These are phyloP conservation scores for Diplodia mutila DNA, from an alignment of 2,329 filamentous ascomycete genomes.

Conservation along the genomic window DNA sequence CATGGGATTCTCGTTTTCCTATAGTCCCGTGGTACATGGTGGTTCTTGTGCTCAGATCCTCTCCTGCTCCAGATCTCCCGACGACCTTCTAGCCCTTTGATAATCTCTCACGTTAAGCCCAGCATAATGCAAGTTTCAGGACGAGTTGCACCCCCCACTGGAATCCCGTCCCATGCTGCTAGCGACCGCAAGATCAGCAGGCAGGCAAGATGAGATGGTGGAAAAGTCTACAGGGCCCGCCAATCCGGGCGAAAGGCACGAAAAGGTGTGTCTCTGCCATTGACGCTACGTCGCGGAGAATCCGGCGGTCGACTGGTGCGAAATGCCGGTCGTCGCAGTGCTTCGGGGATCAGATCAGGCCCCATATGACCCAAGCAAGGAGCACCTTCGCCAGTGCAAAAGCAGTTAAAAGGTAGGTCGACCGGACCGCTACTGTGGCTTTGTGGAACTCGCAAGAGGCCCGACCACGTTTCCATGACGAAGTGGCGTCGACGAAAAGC, in stretches of 20 bases:
- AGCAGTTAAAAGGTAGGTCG: constrained; percentile 1
- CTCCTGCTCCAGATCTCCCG: neutral
- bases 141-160: neutral
- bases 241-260: constrained; percentile 2
- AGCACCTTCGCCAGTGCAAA: constrained; percentile 1
- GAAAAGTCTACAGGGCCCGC: constrained; percentile 6
- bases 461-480: constrained; percentile 23
- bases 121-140: constrained; percentile 8
- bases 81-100: neutral
- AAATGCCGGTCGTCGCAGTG: constrained; percentile 10
- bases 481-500: constrained; percentile 14
- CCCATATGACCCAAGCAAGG: constrained; percentile 10
- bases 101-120: neutral
- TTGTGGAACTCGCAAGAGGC: constrained; percentile 18
- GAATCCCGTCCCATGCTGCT: neutral
- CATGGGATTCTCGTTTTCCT: neutral
- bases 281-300: constrained; percentile 3
- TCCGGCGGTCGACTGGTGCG: constrained; percentile 8
- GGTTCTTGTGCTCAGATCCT: neutral
- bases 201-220: neutral
- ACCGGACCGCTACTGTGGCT: constrained; percentile 1
- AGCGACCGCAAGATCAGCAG: neutral
- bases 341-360: constrained; percentile 10
- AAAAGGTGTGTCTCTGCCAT: neutral
- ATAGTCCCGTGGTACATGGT: neutral